Percentiles rank a stretch among this genome's conserved stretches.
phyloP scores from a whole-genome alignment of 116 monocot species.

The Phalaenopsis hybrid region DNA sequence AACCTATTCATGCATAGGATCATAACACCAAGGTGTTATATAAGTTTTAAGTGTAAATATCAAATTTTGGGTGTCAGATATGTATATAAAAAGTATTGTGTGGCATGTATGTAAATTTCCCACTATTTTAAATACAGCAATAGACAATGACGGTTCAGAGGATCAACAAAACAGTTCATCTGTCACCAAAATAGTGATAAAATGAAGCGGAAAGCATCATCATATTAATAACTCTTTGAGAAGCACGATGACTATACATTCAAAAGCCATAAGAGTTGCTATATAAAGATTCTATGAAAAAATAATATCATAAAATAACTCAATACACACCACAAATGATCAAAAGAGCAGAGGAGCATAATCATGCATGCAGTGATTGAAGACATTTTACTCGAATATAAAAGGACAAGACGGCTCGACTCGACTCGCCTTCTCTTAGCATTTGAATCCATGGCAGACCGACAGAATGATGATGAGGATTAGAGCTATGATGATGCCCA shows the following conservation, averaged over 20 bases:
- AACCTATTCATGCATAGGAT: no score
- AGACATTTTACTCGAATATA: not conserved
- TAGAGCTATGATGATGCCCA: slow-evolving; percentile 24
- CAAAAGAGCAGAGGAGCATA: not conserved
- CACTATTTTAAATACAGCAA: no score
- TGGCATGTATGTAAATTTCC: no score
- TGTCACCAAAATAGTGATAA: no score
- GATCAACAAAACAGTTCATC: no score
- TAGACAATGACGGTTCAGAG: no score
- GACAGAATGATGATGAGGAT: slow-evolving; percentile 28
- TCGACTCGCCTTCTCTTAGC: not conserved
- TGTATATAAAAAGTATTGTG: no score
- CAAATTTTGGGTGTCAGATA: no score
- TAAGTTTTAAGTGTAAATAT: no score
- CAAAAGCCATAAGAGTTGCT: slow-evolving; percentile 2
- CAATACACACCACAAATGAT: not conserved
- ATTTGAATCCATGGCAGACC: slow-evolving; percentile 30
- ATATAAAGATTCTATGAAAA: slow-evolving; percentile 1
- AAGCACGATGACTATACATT: not conserved
- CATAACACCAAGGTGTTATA: no score
- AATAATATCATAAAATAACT: slow-evolving; percentile 1
- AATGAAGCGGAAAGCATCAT: no score
- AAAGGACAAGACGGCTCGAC: not conserved
- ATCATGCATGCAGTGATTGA: no score
- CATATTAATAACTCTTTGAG: not conserved